Percentiles rank a stretch among this genome's conserved stretches.
phyloP scores from a whole-genome alignment of 2,329 filamentous ascomycete species.

The Tricladium varicosporioides region DNA sequence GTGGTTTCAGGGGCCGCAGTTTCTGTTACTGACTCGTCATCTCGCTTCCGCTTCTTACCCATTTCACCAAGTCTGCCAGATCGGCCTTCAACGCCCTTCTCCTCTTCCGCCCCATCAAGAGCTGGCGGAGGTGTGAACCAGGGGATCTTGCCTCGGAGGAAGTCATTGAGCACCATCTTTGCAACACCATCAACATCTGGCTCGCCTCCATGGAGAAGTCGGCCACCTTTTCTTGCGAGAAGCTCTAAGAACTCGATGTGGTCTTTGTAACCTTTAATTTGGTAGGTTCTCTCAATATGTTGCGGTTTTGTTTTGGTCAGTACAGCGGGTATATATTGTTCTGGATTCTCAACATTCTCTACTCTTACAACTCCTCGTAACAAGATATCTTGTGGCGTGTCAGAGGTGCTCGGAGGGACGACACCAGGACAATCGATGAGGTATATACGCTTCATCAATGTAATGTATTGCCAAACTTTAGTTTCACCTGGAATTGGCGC shows the following conservation, averaged over 20 bases:
- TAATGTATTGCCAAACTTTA: slow-evolving; percentile 98
- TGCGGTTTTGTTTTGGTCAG: slow-evolving; percentile 77
- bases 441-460: slow-evolving; percentile 89
- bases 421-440: slow-evolving; percentile 97
- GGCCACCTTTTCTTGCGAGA: slow-evolving; percentile 81
- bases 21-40: slow-evolving; percentile 48
- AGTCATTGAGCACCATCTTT: slow-evolving; percentile 96
- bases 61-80: slow-evolving; percentile 83
- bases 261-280: slow-evolving; percentile 74
- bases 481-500: slow-evolving; percentile 96
- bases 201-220: slow-evolving; percentile 88
- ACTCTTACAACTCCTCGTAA: slow-evolving; percentile 89
- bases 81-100: slow-evolving; percentile 60
- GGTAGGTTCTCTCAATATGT: slow-evolving; percentile 91
- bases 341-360: slow-evolving; percentile 93
- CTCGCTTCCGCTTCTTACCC: slow-evolving; percentile 72
- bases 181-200: slow-evolving; percentile 92
- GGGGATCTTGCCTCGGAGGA: slow-evolving; percentile 89
- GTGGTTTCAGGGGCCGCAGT: slow-evolving; percentile 35
- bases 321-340: slow-evolving; percentile 89
- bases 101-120: slow-evolving; percentile 49
- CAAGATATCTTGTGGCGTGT: slow-evolving; percentile 83
- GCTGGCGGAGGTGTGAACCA: slow-evolving; percentile 88
- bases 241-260: slow-evolving; percentile 82
- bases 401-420: slow-evolving; percentile 81